phyloP scores from a whole-genome alignment of 2,329 filamentous ascomycete species.

The Aspergillus proliferans region DNA sequence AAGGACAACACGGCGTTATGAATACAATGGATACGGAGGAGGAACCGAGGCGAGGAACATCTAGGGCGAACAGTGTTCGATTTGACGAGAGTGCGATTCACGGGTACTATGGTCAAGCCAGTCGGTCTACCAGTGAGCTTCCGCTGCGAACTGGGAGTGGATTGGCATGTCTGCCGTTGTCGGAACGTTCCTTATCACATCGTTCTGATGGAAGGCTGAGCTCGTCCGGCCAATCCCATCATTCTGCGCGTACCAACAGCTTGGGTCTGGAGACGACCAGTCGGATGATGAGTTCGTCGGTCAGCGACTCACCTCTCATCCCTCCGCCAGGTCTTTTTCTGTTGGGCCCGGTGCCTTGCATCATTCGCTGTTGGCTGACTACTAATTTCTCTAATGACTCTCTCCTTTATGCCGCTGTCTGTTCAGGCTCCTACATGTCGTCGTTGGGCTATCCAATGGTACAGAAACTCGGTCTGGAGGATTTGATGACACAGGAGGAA shows the following conservation, averaged over 20 bases:
- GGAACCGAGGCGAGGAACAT: constrained; percentile 76
- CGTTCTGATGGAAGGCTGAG: constrained; percentile 94
- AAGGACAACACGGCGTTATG: constrained; percentile 72
- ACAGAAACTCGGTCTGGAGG: constrained; percentile 63
- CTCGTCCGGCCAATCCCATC: constrained; percentile 74
- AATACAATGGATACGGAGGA: constrained; percentile 80
- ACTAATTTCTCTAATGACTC: constrained; percentile 84
- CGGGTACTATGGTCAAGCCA: constrained; percentile 78
- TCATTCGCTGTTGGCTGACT: constrained; percentile 92
- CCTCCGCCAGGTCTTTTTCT: constrained; percentile 80
- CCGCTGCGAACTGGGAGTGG: constrained; percentile 72
- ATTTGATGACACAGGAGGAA: constrained; percentile 61
- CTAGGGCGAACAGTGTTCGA: constrained; percentile 90
- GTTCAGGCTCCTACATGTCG: constrained; percentile 84
- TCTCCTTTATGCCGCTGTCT: constrained; percentile 84
- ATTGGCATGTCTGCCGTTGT: constrained; percentile 71
- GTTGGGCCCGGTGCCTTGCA: constrained; percentile 82
- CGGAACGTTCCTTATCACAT: constrained; percentile 85
- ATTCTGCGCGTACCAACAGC: constrained; percentile 78
- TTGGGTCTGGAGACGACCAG: constrained; percentile 69
- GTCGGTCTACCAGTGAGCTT: constrained; percentile 77
- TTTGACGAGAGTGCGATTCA: constrained; percentile 96
- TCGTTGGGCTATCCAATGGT: constrained; percentile 71
- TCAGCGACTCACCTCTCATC: constrained; percentile 64
- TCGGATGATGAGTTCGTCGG: constrained; percentile 56